Base-by-base conservation (phyloP, 331 rosid genomes). In the Malus hybrid region DNA sequence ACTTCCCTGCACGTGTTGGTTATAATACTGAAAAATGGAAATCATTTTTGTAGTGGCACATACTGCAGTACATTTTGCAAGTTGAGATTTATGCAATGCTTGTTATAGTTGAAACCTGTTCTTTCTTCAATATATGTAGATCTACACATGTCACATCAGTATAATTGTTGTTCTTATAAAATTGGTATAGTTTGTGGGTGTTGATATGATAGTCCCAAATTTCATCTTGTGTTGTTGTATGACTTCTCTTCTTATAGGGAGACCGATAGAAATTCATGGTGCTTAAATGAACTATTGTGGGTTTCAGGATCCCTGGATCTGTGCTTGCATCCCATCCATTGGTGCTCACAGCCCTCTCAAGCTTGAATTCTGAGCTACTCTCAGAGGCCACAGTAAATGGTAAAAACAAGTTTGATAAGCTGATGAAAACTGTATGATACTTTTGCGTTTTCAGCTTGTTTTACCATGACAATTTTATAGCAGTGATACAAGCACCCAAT, bases 341-440 rank as follows among this genome's bases (percentile, higher is more conserved):
- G 84, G 97, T 92, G 82, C 96, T 87, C 73, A 88, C 97, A 19
- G 97, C 99, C 72, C 82, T 95, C 74, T 88, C 97, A 68, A 95
- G 93, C 85, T 90, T 95, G 89, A 89, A 85, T 87, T 86, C 97
- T 26, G 99, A 92, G 66, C 75, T 89, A 72, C 89, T 95, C 66
- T 95, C 97, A 22, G 99, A 95, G 93, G 99, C 97, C 56, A 79
- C 97, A 13, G 99, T 90, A 75, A 95, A 95, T 75, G 99, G 99
- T 95, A 90, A 60, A 63, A 68, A 62, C 73, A 71, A 36, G 52
- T 67, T 74, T 74, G 73, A 77, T 63, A 58, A 16, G 46, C 77
- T 66, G 79, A 50, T 48, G 26, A 26, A 30, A 68, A 68, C 72
- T 56, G 56, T 72, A 11, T 55, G 9, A 14, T 5, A 11, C 32